Evolutionary conservation across 371 early-diverging fungal genomes (phyloP), one percentile per base, ranked within the genome.

Genomic region (Mucor indicus): DNA sequence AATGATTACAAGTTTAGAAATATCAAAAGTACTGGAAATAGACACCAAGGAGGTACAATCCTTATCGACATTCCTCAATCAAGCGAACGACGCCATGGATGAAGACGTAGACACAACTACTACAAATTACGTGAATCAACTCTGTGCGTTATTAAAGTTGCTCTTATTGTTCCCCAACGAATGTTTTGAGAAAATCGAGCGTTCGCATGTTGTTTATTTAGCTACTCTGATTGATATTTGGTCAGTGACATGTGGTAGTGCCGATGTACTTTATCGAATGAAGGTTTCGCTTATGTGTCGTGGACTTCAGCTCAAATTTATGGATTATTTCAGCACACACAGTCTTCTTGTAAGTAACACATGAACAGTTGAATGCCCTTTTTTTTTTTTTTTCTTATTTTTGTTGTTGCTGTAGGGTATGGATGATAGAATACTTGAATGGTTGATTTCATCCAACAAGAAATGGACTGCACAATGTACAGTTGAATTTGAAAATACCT

Each of bases 101-200:
- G 44, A 46, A 22, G 57, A 59, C 41, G 15, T 21, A 1, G 16
- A 40, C 2, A n/a, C 17, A 0, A 21, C 15, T 8, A 41, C 15
- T 15, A 51, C 53, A 11, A 33, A 38, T 0, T 22, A 52, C 20
- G 36, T 69, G 5, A 27, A 45, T 17, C 39, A 60, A 8, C 38
- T 67, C 12, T 41, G 38, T 15, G 38, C 31, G 1, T 44, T 57
- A 3, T 10, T 73, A 32, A 59, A 61, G 9, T 37, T 67, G 10
- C 45, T 70, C 22, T 66, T 73, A 30, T 53, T 79, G 2, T 72
- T 81, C 44, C 82, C 82, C 1, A 62, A 65, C 38, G 82, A 79
- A 37, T 79, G 75, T 38, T 79, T 65, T 50, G 70, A 68, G 40
- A 76, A 72, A 50, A 53, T 50, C 13, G 67, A 81, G 20, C 69